phyloP scores from a whole-genome alignment of 768 basidiomycete species.

The Lanmaoa pseudosensibilis region DNA sequence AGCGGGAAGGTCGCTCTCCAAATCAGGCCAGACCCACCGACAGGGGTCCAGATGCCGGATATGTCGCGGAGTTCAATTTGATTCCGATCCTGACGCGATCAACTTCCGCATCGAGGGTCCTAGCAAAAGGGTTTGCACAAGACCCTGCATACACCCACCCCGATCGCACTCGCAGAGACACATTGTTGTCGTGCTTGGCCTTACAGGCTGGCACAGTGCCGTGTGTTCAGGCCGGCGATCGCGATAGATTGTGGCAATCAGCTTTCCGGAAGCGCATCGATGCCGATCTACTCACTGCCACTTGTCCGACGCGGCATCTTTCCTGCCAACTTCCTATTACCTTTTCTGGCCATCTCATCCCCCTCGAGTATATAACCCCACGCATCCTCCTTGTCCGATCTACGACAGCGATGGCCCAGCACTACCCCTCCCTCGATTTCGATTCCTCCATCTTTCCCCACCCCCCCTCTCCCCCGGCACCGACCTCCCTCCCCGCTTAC shows the following conservation, averaged over 20 bases:
- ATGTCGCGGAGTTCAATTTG: conserved; percentile 24
- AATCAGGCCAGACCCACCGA: conserved; percentile 3
- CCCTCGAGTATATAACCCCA: conserved; percentile 19
- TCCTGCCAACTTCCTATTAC: neutral
- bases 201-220: neutral
- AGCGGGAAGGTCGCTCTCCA: neutral
- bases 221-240: neutral
- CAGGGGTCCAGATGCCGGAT: neutral
- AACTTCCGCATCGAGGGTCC: conserved; percentile 14
- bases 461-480: neutral
- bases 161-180: neutral
- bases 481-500: conserved; percentile 7
- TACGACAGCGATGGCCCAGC: conserved; percentile 20
- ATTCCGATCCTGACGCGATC: conserved; percentile 29
- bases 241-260: neutral
- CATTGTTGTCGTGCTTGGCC: neutral
- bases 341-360: conserved; percentile 13
- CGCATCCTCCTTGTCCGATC: conserved; percentile 3
- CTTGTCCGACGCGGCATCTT: neutral
- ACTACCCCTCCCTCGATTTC: conserved; percentile 13
- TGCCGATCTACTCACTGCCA: conserved; percentile 23
- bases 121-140: neutral
- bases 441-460: conserved; percentile 6
- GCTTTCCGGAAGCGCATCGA: conserved; percentile 6
- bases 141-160: neutral